phyloP scores from a whole-genome alignment of 2,329 filamentous ascomycete species.

The Alternaria sp. region DNA sequence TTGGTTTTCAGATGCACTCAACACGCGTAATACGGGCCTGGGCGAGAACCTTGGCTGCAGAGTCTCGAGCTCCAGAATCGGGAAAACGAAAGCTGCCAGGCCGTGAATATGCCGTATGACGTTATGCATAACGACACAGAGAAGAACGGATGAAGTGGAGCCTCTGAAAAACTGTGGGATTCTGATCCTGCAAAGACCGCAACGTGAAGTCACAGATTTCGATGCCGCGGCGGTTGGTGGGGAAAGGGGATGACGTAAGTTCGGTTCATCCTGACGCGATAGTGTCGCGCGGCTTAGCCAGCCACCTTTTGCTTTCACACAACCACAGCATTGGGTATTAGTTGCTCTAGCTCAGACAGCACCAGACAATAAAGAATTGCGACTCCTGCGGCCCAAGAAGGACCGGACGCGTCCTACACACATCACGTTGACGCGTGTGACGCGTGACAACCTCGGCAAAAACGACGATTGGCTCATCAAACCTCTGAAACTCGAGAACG shows the following conservation, averaged over 20 bases:
- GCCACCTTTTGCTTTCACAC: not conserved
- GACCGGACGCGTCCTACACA: not conserved
- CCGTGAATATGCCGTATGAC: not conserved
- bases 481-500: not conserved
- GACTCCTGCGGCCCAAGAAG: not conserved
- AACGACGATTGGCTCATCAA: not conserved
- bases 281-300: not conserved
- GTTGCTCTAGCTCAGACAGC: not conserved
- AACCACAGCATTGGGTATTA: not conserved
- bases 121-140: not conserved
- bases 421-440: not conserved
- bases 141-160: not conserved
- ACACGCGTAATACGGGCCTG: not conserved
- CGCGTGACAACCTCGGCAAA: constrained; percentile 1
- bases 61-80: not conserved
- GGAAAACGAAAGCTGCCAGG: not conserved
- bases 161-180: too few relatives aligned
- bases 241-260: constrained; percentile 7
- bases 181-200: not conserved
- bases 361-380: not conserved
- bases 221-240: not conserved
- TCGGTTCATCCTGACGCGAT: constrained; percentile 9
- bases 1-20: not conserved
- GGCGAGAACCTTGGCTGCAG: not conserved
- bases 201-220: not conserved